Conservation (phyloP, 148 eudicot genomes). For the Euryodendron excelsum region DNA sequence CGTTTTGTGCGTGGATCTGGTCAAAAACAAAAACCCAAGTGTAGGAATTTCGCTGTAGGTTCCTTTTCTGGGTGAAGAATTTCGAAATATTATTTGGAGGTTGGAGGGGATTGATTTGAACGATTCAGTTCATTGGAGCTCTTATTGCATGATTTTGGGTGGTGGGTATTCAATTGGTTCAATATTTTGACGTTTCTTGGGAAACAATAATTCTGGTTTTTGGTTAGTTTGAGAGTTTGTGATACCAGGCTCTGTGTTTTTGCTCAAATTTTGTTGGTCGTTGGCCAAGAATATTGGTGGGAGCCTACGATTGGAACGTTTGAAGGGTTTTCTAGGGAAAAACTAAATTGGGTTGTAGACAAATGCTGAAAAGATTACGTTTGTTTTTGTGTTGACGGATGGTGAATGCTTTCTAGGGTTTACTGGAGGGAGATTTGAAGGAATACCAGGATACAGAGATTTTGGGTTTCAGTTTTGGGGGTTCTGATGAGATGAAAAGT, state of each 20-base stretch:
- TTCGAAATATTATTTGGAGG: not conserved
- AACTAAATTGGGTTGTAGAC: constrained; percentile 18
- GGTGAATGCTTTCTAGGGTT: constrained; percentile 17
- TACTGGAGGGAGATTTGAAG: constrained; percentile 13
- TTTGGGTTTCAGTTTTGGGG: constrained; percentile 17
- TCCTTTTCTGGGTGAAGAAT: not conserved
- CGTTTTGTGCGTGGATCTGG: constrained; percentile 20
- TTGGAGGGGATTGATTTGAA: constrained; percentile 2
- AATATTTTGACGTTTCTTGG: not conserved
- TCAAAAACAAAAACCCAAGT: constrained; percentile 17
- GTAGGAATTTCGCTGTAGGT: not conserved
- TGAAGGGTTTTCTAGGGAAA: constrained; percentile 12
- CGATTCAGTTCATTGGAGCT: constrained; percentile 15
- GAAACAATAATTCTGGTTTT: constrained; percentile 17
- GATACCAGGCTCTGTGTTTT: constrained; percentile 7
- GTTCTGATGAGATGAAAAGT: constrained; percentile 38
- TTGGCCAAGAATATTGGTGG: constrained; percentile 4
- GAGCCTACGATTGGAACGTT: constrained; percentile 14
- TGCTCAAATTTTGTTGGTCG: not conserved
- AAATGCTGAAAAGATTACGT: not conserved
- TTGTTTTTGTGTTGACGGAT: not conserved
- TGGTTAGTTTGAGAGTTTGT: constrained; percentile 7
- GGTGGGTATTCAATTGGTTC: constrained; percentile 14
- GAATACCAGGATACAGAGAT: constrained; percentile 2
- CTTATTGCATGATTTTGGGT: not conserved